Base-by-base conservation (phyloP, 108 stramenopile species). In the Nitzschia putrida region DNA sequence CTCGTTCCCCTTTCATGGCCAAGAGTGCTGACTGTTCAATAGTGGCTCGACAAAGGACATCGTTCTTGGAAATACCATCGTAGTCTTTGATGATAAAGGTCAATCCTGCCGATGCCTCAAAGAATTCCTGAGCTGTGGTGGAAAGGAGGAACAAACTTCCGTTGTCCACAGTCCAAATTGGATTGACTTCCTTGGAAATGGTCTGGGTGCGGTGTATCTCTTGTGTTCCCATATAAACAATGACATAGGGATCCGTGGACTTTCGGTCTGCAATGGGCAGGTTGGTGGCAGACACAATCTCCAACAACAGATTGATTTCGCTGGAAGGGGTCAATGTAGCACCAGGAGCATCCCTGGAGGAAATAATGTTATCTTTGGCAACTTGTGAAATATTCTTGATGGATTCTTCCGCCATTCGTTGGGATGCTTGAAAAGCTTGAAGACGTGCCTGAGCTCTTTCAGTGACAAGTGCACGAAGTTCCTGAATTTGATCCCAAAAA, bases 141-240 rank as follows among this genome's bases (percentile, higher is more conserved):
- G 60, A 73, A 54, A 83, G 71, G 34, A 87, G 49, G 58, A 86
- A 85, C 11, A 87, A 58, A 18, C 84, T 84, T 52, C 72, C 69
- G 18, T 69, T 87, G 25, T 65, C 55, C 20, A 87, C 42, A 0
- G 88, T 90, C 85, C 85, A 90, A 40, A 86, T 76, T 3, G 88
- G 88, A 77, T 87, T 68, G 23, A 66, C 22, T 13, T 40, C 55
- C 20, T 68, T 74, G 12, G 74, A 25, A 39, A 83, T 78, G 37
- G 60, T 47, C n/a, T 73, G 26, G 11, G 87, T 88, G 38, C 69
- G 60, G 64, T 88, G 87, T 10, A 88, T 77, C 47, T 76, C 69
- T 56, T 71, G 44, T 9, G 69, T 66, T 52, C 81, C 80, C 26
- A 85, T 64, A 44, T 71, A 70, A 7, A 82, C 82, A 60, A 53